Evolutionary conservation across 257 asterid species (phyloP).

Genomic region (Jacaranda mimosifolia): DNA sequence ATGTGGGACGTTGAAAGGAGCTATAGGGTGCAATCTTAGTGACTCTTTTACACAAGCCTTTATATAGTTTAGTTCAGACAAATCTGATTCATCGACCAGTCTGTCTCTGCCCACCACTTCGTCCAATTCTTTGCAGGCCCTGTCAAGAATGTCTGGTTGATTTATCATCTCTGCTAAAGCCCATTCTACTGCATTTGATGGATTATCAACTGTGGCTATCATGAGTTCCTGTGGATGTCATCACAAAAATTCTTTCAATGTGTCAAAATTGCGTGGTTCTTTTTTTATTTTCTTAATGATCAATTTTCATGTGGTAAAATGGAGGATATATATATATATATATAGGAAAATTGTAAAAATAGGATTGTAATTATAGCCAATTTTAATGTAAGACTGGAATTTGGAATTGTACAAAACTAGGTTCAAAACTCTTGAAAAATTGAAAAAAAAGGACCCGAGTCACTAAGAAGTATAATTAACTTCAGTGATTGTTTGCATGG

Average conservation of each 20-base stretch:
- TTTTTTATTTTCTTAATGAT: too few relatives aligned
- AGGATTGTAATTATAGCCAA: too few relatives aligned
- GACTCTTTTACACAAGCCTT: slow-evolving; percentile 38
- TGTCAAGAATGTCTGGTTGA: slow-evolving; percentile 25
- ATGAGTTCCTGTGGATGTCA: slow-evolving; percentile 34
- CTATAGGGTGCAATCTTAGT: slow-evolving; percentile 31
- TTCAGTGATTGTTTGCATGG: too few relatives aligned
- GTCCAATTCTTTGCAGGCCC: slow-evolving; percentile 28
- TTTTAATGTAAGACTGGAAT: too few relatives aligned
- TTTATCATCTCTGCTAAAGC: slow-evolving; percentile 32
- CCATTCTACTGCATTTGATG: slow-evolving; percentile 42
- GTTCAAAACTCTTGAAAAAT: too few relatives aligned
- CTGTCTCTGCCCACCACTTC: slow-evolving; percentile 24
- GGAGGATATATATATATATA: not conserved
- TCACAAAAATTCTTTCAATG: not conserved
- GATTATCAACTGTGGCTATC: slow-evolving; percentile 36
- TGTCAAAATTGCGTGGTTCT: not conserved
- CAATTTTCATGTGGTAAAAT: too few relatives aligned
- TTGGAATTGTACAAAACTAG: too few relatives aligned
- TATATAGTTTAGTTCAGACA: slow-evolving; percentile 24
- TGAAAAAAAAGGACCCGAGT: too few relatives aligned
- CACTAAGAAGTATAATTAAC: too few relatives aligned
- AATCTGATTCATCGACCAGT: slow-evolving; percentile 37
- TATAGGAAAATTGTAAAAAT: too few relatives aligned
- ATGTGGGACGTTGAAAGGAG: slow-evolving; percentile 33